A percentile compares a stretch with the other conserved stretches of the same genome.
Evolutionary conservation across 1,284 basidiomycete species (phyloP).

Genomic region (Bjerkandera adusta): DNA sequence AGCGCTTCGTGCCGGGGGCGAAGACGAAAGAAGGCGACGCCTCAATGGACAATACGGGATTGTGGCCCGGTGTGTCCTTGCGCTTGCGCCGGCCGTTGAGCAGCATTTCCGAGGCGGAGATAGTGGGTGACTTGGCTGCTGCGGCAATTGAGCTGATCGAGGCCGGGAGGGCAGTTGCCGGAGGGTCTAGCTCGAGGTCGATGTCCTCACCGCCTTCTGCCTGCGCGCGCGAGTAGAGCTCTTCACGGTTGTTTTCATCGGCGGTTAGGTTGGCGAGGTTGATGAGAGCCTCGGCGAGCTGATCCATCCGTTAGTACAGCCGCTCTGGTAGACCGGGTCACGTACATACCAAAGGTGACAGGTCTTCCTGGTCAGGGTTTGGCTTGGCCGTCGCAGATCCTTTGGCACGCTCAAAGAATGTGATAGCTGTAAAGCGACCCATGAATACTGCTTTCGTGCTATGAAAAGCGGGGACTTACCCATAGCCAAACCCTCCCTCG

Average conservation of each 20-base stretch:
- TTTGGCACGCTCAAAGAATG: conserved; percentile 52
- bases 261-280: conserved; percentile 55
- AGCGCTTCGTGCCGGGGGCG: not conserved
- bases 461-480: conserved; percentile 18
- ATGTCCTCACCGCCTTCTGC: conserved; percentile 42
- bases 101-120: not conserved
- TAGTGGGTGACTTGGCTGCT: not conserved
- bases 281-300: conserved; percentile 52
- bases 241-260: conserved; percentile 46
- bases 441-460: too few relatives aligned
- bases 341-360: conserved; percentile 31
- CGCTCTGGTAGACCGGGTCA: not conserved
- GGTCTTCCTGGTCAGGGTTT: conserved; percentile 33
- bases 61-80: not conserved
- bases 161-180: conserved; percentile 1
- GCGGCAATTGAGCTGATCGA: conserved; percentile 1
- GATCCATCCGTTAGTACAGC: conserved; percentile 2
- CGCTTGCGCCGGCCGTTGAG: too few relatives aligned
- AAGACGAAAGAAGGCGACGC: conserved; percentile 2
- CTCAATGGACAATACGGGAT: not conserved
- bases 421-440: conserved; percentile 36
- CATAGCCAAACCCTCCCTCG: conserved; percentile 44
- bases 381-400: conserved; percentile 28
- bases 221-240: conserved; percentile 47
- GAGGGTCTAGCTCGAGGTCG: conserved; percentile 20